Evolutionary conservation across 2,329 filamentous ascomycete genomes (phyloP).

Genomic region (Arthrobotrys sinensis): DNA sequence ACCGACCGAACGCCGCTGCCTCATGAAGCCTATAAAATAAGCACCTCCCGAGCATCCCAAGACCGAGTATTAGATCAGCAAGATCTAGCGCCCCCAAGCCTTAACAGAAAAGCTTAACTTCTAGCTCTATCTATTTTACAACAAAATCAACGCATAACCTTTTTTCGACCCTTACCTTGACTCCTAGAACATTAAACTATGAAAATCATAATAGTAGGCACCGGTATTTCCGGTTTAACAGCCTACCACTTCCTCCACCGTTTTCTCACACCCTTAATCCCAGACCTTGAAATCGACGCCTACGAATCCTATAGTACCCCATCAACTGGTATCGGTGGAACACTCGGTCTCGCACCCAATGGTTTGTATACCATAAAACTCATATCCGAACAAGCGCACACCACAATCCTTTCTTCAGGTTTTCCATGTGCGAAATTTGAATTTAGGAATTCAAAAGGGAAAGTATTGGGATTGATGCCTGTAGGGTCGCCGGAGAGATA

Average conservation of each 20-base stretch:
- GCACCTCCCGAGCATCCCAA: neutral
- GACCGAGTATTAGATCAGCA: neutral
- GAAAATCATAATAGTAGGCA: constrained; percentile 58
- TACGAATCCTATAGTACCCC: constrained; percentile 52
- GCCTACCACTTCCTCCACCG: constrained; percentile 57
- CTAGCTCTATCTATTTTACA: neutral
- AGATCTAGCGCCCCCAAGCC: neutral
- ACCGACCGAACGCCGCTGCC: neutral
- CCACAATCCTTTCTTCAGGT: constrained; percentile 41
- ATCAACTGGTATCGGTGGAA: constrained; percentile 49
- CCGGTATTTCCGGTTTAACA: constrained; percentile 56
- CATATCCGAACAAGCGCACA: constrained; percentile 46
- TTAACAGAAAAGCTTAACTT: neutral
- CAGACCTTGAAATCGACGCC: constrained; percentile 40
- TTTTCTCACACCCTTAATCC: constrained; percentile 41
- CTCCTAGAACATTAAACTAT: neutral
- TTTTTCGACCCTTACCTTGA: neutral
- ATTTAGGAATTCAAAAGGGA: constrained; percentile 48
- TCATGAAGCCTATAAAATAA: neutral
- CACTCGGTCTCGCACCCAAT: constrained; percentile 55
- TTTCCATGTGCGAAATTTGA: constrained; percentile 56
- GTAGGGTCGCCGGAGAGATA: constrained; percentile 51
- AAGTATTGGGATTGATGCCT: constrained; percentile 54
- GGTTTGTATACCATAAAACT: constrained; percentile 51
- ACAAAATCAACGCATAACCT: constrained; percentile 17